Conservation (phyloP, 2,329 filamentous ascomycete species). For the Pseudogymnoascus sp. region DNA sequence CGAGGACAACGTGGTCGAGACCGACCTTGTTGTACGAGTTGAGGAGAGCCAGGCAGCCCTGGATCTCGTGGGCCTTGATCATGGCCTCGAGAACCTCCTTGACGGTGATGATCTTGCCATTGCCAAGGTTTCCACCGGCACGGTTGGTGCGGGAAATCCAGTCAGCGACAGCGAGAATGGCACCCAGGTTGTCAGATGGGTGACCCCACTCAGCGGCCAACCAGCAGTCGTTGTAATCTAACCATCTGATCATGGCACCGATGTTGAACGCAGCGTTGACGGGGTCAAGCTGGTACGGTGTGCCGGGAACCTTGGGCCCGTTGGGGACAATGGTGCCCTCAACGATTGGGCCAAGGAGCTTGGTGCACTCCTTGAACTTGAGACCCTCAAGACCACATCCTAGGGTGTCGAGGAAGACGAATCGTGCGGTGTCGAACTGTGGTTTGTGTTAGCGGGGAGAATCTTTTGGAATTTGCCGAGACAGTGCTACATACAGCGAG, state of each 20-base stretch:
- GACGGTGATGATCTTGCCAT: constrained; percentile 80
- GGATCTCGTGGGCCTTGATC: constrained; percentile 99
- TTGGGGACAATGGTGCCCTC: constrained; percentile 86
- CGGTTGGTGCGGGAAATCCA: constrained; percentile 91
- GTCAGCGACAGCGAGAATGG: constrained; percentile 92
- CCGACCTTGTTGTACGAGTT: constrained; percentile 99
- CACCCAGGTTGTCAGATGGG: constrained; percentile 94
- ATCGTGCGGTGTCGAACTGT: constrained; percentile 89
- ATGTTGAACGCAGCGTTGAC: constrained; percentile 98
- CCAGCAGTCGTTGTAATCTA: constrained; percentile 99
- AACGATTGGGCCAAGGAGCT: constrained; percentile 86
- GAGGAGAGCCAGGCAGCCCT: constrained; percentile 90
- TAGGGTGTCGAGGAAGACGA: constrained; percentile 92
- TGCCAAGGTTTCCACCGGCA: constrained; percentile 67
- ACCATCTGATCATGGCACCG: constrained; percentile 95
- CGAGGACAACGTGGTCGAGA: constrained; percentile 91
- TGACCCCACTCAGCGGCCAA: constrained; percentile 98
- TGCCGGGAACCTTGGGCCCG: constrained; percentile 83
- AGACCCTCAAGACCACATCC: constrained; percentile 94
- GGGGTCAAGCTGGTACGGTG: constrained; percentile 87
- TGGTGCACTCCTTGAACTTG: constrained; percentile 90
- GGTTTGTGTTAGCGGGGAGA: constrained; percentile 17
- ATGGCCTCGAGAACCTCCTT: constrained; percentile 90
- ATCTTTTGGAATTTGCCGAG: neutral
- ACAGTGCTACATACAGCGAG: constrained; percentile 61